Percentiles rank a stretch among this genome's conserved stretches.
These are phyloP conservation scores for Leccinum subgranulosum DNA, from an alignment of 768 basidiomycete species.

Conservation along the genomic window DNA sequence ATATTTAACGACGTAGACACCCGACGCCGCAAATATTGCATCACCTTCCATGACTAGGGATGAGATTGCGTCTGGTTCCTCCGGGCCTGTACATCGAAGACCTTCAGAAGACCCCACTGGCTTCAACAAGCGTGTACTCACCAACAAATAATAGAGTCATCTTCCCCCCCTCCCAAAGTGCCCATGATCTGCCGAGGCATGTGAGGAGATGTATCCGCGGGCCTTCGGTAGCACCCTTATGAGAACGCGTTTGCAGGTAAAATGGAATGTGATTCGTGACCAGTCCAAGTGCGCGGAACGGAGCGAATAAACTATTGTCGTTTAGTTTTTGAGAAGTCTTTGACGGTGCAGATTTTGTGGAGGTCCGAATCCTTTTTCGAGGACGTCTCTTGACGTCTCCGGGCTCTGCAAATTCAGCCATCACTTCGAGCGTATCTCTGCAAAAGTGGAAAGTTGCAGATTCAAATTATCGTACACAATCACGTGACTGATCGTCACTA, in stretches of 20 bases:
- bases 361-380: slow-evolving; percentile 24
- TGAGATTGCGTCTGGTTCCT: slow-evolving; percentile 68
- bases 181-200: slow-evolving; percentile 87
- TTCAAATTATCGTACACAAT: neutral
- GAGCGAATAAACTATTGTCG: slow-evolving; percentile 65
- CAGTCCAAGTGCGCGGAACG: slow-evolving; percentile 93
- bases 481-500: slow-evolving; percentile 14
- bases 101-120: slow-evolving; percentile 1
- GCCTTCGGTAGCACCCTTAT: slow-evolving; percentile 81
- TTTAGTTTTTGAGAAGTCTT: slow-evolving; percentile 6
- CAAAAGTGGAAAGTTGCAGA: neutral
- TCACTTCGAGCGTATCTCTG: slow-evolving; percentile 4
- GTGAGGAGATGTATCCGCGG: slow-evolving; percentile 83
- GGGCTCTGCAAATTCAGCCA: slow-evolving; percentile 19
- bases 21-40: slow-evolving; percentile 78
- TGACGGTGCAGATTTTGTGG: neutral
- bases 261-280: slow-evolving; percentile 91
- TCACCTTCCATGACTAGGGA: slow-evolving; percentile 82
- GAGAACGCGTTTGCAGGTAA: slow-evolving; percentile 77
- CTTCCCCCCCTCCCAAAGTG: slow-evolving; percentile 93
- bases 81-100: slow-evolving; percentile 60
- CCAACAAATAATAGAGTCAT: slow-evolving; percentile 93
- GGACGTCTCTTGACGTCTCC: slow-evolving; percentile 17
- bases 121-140: slow-evolving; percentile 37
- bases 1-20: slow-evolving; percentile 70